These are phyloP conservation scores for Rhodotorula sp. DNA, from an alignment of 1,284 basidiomycete species.

Conservation along the genomic window DNA sequence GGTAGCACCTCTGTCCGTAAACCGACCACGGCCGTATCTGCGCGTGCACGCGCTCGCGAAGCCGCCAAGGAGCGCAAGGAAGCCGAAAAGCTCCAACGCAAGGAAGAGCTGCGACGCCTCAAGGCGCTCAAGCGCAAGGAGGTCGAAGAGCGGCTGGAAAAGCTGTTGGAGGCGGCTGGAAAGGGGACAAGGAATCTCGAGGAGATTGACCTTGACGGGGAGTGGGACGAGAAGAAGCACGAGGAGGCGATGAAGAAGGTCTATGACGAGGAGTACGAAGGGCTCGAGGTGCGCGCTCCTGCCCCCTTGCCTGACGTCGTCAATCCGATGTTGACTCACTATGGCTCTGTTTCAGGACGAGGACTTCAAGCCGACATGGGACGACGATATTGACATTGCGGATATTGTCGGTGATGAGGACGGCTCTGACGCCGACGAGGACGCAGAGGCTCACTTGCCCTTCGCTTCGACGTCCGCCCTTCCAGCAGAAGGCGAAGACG, in stretches of 20 bases:
- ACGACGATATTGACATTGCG: conserved; percentile 77
- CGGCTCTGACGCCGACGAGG: conserved; percentile 54
- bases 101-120: conserved; percentile 73
- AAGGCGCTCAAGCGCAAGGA: conserved; percentile 83
- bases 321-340: background rate
- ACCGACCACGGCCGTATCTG: conserved; percentile 44
- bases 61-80: conserved; percentile 73
- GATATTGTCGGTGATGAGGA: conserved; percentile 61
- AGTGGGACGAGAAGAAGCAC: conserved; percentile 77
- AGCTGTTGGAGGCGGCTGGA: conserved; percentile 65
- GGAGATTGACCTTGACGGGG: conserved; percentile 52
- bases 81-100: conserved; percentile 68
- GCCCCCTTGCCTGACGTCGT: too few relatives aligned
- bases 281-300: conserved; percentile 46
- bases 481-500: conserved; percentile 47
- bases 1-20: conserved; percentile 44
- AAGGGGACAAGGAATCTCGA: conserved; percentile 34
- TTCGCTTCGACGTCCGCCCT: conserved; percentile 26
- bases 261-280: conserved; percentile 61
- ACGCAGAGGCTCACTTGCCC: conserved; percentile 49
- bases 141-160: conserved; percentile 68
- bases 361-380: conserved; percentile 76
- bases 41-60: conserved; percentile 75
- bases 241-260: conserved; percentile 71
- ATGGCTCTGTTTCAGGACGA: conserved; percentile 51